phyloP scores from a whole-genome alignment of 495 filamentous ascomycete genomes.

The Penicillium tannophilum region DNA sequence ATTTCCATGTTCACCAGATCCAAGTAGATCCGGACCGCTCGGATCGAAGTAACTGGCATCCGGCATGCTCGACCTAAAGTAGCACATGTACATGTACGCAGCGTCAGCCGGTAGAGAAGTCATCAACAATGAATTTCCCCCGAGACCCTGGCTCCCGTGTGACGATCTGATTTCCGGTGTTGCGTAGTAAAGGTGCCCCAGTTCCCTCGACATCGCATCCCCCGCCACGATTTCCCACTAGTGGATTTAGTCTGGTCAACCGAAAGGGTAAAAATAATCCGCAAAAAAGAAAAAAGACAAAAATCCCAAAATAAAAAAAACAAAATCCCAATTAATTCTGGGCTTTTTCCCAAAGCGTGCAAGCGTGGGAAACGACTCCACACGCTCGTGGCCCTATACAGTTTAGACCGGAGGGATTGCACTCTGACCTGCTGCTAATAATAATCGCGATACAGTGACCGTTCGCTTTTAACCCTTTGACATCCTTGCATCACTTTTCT shows the following conservation, averaged over 20 bases:
- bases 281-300: constrained; percentile 7
- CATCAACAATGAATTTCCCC: neutral
- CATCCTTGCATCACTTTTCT: constrained; percentile 27
- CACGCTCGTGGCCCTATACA: constrained; percentile 28
- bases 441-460: constrained; percentile 25
- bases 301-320: constrained; percentile 3
- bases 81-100: constrained; percentile 5
- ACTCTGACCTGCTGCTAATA: constrained; percentile 37
- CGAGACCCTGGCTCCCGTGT: constrained; percentile 7
- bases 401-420: constrained; percentile 24
- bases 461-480: constrained; percentile 32
- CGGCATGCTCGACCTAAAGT: neutral
- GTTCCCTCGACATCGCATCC: constrained; percentile 31
- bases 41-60: constrained; percentile 5
- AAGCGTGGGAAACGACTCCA: constrained; percentile 21
- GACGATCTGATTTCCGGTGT: constrained; percentile 7
- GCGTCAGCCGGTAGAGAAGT: neutral
- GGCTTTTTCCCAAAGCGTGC: constrained; percentile 12
- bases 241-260: constrained; percentile 7
- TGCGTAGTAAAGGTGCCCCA: constrained; percentile 1
- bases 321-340: constrained; percentile 6
- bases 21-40: constrained; percentile 10
- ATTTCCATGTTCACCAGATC: constrained; percentile 1
- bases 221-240: constrained; percentile 38
- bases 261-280: constrained; percentile 1